A percentile compares a stretch with the other conserved stretches of the same genome.
phyloP scores from a whole-genome alignment of 257 asterid genomes.

The Paulownia fortunei region DNA sequence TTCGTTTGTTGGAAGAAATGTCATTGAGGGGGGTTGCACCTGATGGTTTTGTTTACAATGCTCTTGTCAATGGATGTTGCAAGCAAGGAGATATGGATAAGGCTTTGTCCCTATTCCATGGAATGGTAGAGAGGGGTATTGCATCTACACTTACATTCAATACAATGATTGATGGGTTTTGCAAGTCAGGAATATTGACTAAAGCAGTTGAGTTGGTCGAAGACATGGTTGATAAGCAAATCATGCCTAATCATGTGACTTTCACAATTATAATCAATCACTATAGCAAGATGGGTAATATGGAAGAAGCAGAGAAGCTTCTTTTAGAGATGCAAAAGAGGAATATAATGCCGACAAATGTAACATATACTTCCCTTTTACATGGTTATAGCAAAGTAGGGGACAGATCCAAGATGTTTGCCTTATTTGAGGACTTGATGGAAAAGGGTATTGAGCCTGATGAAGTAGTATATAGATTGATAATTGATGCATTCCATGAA shows the following conservation, averaged over 20 bases:
- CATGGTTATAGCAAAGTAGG: conserved; percentile 76
- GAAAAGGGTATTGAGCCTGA: conserved; percentile 77
- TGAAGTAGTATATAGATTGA: conserved; percentile 57
- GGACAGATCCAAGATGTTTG: conserved; percentile 63
- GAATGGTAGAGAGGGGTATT: conserved; percentile 58
- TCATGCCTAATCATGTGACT: conserved; percentile 74
- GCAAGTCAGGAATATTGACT: conserved; percentile 66
- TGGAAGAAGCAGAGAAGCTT: conserved; percentile 75
- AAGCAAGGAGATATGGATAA: conserved; percentile 69
- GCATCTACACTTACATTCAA: conserved; percentile 73
- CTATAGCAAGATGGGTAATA: conserved; percentile 60
- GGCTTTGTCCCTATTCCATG: conserved; percentile 61
- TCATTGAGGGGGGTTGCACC: conserved; percentile 57
- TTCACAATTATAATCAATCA: conserved; percentile 73
- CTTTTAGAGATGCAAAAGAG: conserved; percentile 63
- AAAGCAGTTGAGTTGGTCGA: conserved; percentile 68
- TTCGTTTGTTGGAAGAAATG: conserved; percentile 71
- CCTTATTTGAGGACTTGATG: conserved; percentile 63
- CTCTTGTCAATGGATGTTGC: conserved; percentile 83
- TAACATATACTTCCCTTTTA: conserved; percentile 73
- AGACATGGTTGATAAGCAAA: conserved; percentile 62
- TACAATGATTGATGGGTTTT: conserved; percentile 71
- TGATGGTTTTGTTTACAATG: conserved; percentile 68
- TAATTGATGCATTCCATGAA: conserved; percentile 62
- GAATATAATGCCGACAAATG: conserved; percentile 67